phyloP scores from a whole-genome alignment of 163 green algal species.

The Scenedesmus sp. region DNA sequence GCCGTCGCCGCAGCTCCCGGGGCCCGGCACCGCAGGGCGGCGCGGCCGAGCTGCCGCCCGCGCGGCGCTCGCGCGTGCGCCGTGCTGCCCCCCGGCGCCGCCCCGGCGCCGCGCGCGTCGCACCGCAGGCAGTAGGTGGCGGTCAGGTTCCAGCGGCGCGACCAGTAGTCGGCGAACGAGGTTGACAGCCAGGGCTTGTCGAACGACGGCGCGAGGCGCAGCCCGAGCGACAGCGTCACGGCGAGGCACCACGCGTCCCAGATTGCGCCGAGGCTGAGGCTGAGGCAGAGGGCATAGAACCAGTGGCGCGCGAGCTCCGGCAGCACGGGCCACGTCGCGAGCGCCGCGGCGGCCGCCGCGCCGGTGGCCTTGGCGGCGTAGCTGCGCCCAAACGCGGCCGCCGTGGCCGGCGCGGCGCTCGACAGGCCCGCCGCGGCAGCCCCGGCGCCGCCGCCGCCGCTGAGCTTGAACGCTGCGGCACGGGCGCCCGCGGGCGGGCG shows the following conservation, averaged over 20 bases:
- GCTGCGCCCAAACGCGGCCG: slow-evolving; percentile 8
- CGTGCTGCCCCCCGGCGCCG: no score
- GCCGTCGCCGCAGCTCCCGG: no score
- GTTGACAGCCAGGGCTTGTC: slow-evolving; percentile 44
- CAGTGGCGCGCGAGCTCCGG: slow-evolving; percentile 50
- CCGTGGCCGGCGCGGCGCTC: not conserved
- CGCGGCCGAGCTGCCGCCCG: no score
- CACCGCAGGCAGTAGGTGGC: slow-evolving; percentile 52
- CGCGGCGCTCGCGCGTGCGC: no score
- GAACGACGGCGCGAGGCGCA: slow-evolving; percentile 13
- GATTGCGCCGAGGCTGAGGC: slow-evolving; percentile 41
- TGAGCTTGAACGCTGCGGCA: slow-evolving; percentile 44
- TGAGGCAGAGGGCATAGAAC: slow-evolving; percentile 54
- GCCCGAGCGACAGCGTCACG: not conserved
- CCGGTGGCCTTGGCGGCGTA: slow-evolving; percentile 29
- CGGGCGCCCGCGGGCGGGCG: no score
- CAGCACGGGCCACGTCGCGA: slow-evolving; percentile 24
- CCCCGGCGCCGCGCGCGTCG: not conserved
- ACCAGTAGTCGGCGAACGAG: slow-evolving; percentile 63
- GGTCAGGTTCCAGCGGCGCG: slow-evolving; percentile 59
- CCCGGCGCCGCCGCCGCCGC: not conserved
- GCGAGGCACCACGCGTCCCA: slow-evolving; percentile 52
- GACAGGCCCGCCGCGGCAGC: no score
- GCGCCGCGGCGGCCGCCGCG: not conserved
- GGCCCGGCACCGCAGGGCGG: no score